Percentiles rank a stretch among this genome's conserved stretches.
Conservation (phyloP, 2,329 filamentous ascomycete genomes). For the Trichocomaceae sp. region DNA sequence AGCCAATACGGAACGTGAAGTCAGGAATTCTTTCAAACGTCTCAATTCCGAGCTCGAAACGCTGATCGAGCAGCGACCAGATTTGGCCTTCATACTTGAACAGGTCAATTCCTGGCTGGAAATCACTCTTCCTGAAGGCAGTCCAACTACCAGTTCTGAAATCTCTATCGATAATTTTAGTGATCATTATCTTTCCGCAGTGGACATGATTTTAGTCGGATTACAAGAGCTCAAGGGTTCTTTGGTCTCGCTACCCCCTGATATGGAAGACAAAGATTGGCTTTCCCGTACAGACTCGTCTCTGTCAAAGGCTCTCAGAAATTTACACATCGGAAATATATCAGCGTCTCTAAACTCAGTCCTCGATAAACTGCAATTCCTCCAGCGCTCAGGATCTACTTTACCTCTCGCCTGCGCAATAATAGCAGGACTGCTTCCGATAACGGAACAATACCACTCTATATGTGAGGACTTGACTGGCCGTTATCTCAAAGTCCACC, state of each 20-base stretch:
- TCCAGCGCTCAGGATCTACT: conserved; percentile 37
- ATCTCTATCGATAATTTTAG: conserved; percentile 46
- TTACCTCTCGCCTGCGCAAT: conserved; percentile 50
- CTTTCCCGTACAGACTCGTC: conserved; percentile 51
- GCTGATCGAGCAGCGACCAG: conserved; percentile 46
- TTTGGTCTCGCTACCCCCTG: conserved; percentile 49
- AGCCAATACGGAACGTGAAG: conserved; percentile 24
- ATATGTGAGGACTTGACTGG: conserved; percentile 55
- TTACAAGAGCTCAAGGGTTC: conserved; percentile 64
- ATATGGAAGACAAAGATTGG: conserved; percentile 59
- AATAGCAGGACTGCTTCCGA: conserved; percentile 58
- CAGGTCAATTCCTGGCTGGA: conserved; percentile 62
- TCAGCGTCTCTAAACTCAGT: conserved; percentile 39
- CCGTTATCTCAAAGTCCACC: conserved; percentile 59
- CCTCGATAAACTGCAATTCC: conserved; percentile 40
- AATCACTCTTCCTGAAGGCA: conserved; percentile 19
- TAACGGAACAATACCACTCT: conserved; percentile 65
- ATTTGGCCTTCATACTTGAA: conserved; percentile 57
- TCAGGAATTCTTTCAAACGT: conserved; percentile 22
- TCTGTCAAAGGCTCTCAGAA: conserved; percentile 49
- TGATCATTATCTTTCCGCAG: conserved; percentile 54
- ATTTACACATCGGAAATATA: conserved; percentile 56
- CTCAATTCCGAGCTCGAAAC: conserved; percentile 39
- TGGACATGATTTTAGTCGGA: conserved; percentile 70
- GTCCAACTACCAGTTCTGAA: conserved; percentile 13